Evolutionary conservation across 345 rosid species (phyloP), one percentile per base, ranked within the genome.

Genomic region (Stellera chamaejasme): DNA sequence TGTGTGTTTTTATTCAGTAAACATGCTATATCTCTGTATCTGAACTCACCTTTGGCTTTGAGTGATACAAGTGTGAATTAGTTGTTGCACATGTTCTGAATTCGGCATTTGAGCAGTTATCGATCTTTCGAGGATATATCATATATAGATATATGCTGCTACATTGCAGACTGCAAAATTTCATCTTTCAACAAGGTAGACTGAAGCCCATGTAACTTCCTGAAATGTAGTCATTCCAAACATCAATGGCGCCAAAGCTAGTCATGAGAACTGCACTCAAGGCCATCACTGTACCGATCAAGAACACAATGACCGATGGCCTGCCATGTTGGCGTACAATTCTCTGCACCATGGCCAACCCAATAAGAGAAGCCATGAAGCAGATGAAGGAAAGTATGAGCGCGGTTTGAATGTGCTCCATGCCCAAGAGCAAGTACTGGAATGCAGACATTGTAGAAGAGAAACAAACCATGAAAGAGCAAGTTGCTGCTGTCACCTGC

Each of bases 231-330:
- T 88, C 81, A 19, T 74, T 78, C 96, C 84, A 91, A 26, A 76
- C 72, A 43, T 91, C 68, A 36, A 83, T 64, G 52, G 81, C 83
- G 58, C 89, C 88, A 56, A 77, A 88, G 60, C 88, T 78, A 66
- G 95, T 88, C 53, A 85, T 79, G 59, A 91, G 61, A 61, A 85
- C 69, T 2, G 89, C 70, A 32, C 97, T 85, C 72, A 85, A 60
- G 25, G 84, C 91, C 98, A 87, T 87, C 19, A 83, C 98, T 2
- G 56, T 78, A 52, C 86, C 69, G 46, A 90, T 85, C 0, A 89
- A 91, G 73, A 91, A 91, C 13, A 88, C 93, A 4, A 92, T 88
- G 28, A 86, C 70, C 2, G 98, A 92, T 23, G 91, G 95, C 48
- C 97, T 78, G 15, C 97, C 97, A 13, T 59, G 75, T 52, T 74